Conservation (phyloP, 257 asterid genomes). For the Anisodus tanguticus region DNA sequence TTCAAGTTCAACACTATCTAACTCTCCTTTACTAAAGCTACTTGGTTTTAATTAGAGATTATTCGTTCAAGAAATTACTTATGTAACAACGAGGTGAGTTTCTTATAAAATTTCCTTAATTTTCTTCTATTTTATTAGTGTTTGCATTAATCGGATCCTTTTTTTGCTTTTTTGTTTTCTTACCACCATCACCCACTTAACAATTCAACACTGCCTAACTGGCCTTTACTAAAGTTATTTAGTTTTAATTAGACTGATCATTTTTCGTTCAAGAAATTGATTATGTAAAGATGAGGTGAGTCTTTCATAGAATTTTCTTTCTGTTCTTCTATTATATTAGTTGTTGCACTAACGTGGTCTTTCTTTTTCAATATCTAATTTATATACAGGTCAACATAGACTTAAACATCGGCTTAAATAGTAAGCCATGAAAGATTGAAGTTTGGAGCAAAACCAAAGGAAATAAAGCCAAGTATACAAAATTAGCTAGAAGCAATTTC, state of each 20-base stretch:
- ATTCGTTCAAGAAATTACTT: too few relatives aligned
- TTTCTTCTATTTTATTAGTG: not conserved
- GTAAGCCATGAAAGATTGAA: not conserved
- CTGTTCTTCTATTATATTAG: not conserved
- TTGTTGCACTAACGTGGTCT: not conserved
- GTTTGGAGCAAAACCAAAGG: not conserved
- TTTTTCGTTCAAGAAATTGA: not conserved
- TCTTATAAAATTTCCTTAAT: not conserved
- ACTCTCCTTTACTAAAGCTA: not conserved
- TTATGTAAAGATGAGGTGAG: not conserved
- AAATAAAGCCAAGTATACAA: not conserved
- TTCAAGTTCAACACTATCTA: not conserved
- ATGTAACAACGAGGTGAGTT: too few relatives aligned
- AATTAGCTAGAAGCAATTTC: not conserved
- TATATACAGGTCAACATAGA: not conserved
- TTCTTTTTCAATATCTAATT: not conserved
- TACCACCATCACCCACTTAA: slow-evolving; percentile 12
- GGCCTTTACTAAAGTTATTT: not conserved
- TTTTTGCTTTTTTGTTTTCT: not conserved
- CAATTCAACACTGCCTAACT: not conserved
- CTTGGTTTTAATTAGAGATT: not conserved
- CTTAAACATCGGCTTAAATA: not conserved
- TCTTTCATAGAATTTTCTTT: not conserved
- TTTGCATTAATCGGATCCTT: not conserved
- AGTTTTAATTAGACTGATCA: not conserved